phyloP scores from a whole-genome alignment of 345 rosid genomes.

The Aurinia saxatilis region DNA sequence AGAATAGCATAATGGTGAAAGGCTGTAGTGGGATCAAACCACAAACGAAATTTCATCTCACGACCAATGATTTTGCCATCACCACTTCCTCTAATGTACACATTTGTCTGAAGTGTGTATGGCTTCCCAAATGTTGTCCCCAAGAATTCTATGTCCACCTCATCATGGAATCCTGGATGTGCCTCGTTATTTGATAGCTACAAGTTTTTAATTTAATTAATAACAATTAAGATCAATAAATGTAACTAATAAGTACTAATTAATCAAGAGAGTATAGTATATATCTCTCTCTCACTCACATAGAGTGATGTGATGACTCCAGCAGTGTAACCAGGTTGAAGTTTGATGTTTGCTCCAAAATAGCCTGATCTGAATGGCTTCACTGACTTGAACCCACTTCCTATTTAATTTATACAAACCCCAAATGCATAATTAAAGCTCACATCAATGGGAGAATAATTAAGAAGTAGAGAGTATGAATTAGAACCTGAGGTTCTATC shows the following conservation, averaged over 20 bases:
- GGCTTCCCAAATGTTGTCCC: constrained; percentile 96
- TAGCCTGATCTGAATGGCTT: constrained; percentile 85
- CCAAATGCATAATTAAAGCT: constrained; percentile 14
- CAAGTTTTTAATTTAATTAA: neutral
- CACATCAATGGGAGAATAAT: neutral
- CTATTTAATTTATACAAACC: constrained; percentile 20
- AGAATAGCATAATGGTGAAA: constrained; percentile 90
- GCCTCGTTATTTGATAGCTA: constrained; percentile 88
- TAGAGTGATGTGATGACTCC: constrained; percentile 94
- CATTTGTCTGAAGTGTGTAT: constrained; percentile 90
- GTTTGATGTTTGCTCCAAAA: constrained; percentile 80
- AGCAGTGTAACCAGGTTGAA: constrained; percentile 92
- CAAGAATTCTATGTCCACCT: constrained; percentile 90
- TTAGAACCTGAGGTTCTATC: constrained; percentile 66
- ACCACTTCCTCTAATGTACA: constrained; percentile 92
- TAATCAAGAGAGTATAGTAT: neutral
- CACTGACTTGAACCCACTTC: constrained; percentile 94
- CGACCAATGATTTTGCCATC: constrained; percentile 88
- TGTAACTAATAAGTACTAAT: neutral
- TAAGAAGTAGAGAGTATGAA: neutral
- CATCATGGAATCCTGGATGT: constrained; percentile 88
- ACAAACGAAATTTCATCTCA: constrained; percentile 83
- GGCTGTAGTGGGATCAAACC: constrained; percentile 86
- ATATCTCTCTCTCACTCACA: constrained; percentile 37
- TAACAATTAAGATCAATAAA: neutral